Conservation (phyloP, 306 rosid genomes). For the Benincasa hispida region DNA sequence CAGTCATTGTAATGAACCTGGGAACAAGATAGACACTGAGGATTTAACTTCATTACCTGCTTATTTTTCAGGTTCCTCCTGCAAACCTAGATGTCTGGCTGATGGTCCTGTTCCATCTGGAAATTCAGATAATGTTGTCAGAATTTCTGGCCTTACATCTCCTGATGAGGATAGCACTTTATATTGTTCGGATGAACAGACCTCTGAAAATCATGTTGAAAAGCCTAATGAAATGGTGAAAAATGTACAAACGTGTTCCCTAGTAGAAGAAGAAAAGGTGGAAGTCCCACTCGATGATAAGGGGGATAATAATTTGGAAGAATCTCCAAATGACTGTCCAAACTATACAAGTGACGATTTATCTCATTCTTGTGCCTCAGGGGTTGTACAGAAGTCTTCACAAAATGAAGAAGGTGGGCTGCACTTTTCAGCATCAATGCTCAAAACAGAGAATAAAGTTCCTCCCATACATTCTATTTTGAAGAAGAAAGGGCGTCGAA, state of each 20-base stretch:
- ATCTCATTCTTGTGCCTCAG: conserved; percentile 26
- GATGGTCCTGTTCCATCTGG: conserved; percentile 25
- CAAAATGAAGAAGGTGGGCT: conserved; percentile 24
- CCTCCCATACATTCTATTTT: conserved; percentile 27
- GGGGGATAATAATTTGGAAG: conserved; percentile 17
- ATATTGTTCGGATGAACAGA: conserved; percentile 22
- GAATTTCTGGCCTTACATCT: conserved; percentile 22
- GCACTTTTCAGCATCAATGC: conserved; percentile 20
- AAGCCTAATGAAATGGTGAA: conserved; percentile 18
- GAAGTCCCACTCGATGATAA: conserved; percentile 16
- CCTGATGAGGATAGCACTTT: conserved; percentile 20
- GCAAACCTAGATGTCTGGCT: conserved; percentile 18
- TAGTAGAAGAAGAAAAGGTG: conserved; percentile 14
- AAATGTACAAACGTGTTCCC: conserved; percentile 15
- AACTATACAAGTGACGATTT: conserved; percentile 19
- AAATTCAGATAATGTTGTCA: conserved; percentile 19
- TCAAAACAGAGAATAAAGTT: conserved; percentile 25
- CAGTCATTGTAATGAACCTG: conserved; percentile 19
- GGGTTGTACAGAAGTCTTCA: conserved; percentile 19
- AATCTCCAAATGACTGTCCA: conserved; percentile 12
- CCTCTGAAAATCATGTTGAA: conserved; percentile 20
- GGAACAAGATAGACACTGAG: conserved; percentile 13
- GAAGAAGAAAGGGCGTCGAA: conserved; percentile 59
- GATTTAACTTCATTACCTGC: conserved; percentile 23
- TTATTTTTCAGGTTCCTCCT: conserved; percentile 19